Conservation (phyloP, 2,329 filamentous ascomycete species). For the Aspergillus clavatus region DNA sequence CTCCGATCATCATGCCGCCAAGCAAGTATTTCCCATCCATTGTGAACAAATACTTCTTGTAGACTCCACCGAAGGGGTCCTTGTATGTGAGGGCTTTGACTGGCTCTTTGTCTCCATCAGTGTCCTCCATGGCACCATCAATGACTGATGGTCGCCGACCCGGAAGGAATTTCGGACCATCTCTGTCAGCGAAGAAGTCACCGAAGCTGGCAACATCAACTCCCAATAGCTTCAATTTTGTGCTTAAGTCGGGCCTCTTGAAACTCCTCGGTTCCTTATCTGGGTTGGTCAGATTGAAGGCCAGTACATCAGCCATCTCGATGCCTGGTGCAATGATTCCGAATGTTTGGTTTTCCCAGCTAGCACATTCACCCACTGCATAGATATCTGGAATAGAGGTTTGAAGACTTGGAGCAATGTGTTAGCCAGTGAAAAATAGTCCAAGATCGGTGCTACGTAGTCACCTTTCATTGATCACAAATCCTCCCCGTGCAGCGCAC, state of each 20-base stretch:
- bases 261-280: slow-evolving; percentile 65
- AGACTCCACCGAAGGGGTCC: slow-evolving; percentile 80
- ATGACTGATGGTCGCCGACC: slow-evolving; percentile 42
- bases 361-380: slow-evolving; percentile 86
- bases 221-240: slow-evolving; percentile 82
- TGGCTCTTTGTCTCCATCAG: slow-evolving; percentile 40
- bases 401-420: slow-evolving; percentile 43
- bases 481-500: slow-evolving; percentile 66
- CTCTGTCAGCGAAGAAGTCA: slow-evolving; percentile 85
- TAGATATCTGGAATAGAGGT: slow-evolving; percentile 72
- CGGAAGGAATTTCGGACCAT: slow-evolving; percentile 73
- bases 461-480: slow-evolving; percentile 52
- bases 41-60: slow-evolving; percentile 93
- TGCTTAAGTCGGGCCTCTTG: slow-evolving; percentile 81
- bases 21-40: slow-evolving; percentile 83
- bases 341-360: slow-evolving; percentile 81
- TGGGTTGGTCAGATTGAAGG: slow-evolving; percentile 84
- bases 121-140: slow-evolving; percentile 41
- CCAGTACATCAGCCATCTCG: slow-evolving; percentile 87
- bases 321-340: slow-evolving; percentile 85
- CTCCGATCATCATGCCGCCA: slow-evolving; percentile 97
- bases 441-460: slow-evolving; percentile 1
- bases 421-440: not conserved
- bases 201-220: slow-evolving; percentile 92
- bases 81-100: slow-evolving; percentile 83